A percentile compares a stretch with the other conserved stretches of the same genome.
Evolutionary conservation across 345 rosid species (phyloP).

Genomic region (Euphorbia lathyris): DNA sequence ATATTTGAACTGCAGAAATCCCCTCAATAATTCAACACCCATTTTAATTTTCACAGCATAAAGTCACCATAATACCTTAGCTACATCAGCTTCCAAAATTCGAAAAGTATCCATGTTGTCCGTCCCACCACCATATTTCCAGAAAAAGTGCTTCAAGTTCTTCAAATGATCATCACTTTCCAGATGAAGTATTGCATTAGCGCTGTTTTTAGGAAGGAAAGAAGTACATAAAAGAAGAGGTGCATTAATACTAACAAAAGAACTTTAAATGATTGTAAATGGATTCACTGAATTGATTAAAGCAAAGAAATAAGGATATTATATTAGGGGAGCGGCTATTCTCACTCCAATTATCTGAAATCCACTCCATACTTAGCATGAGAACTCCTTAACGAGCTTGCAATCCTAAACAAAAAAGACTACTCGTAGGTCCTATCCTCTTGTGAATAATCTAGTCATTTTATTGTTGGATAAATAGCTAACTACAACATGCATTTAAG

Average conservation of each 20-base stretch:
- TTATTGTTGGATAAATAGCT: neutral
- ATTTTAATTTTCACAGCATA: neutral
- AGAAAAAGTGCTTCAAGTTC: constrained; percentile 73
- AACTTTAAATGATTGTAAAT: neutral
- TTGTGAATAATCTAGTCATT: neutral
- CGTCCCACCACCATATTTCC: constrained; percentile 67
- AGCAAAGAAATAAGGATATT: neutral
- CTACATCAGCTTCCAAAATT: constrained; percentile 48
- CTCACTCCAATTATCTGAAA: neutral
- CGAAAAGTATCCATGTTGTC: constrained; percentile 52
- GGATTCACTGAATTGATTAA: neutral
- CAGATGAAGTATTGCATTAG: constrained; percentile 66
- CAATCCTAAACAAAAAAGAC: neutral
- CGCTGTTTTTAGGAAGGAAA: constrained; percentile 27
- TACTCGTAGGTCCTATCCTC: neutral
- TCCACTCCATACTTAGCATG: neutral
- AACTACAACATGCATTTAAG: neutral
- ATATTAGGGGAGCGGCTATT: neutral
- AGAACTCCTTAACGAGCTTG: neutral
- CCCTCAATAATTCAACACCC: neutral
- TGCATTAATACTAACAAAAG: neutral
- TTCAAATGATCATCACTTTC: constrained; percentile 63
- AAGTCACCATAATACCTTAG: constrained; percentile 45
- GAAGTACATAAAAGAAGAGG: constrained; percentile 3
- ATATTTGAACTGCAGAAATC: neutral